phyloP scores from a whole-genome alignment of 129 eudicot species.

The Escallonia rubra region DNA sequence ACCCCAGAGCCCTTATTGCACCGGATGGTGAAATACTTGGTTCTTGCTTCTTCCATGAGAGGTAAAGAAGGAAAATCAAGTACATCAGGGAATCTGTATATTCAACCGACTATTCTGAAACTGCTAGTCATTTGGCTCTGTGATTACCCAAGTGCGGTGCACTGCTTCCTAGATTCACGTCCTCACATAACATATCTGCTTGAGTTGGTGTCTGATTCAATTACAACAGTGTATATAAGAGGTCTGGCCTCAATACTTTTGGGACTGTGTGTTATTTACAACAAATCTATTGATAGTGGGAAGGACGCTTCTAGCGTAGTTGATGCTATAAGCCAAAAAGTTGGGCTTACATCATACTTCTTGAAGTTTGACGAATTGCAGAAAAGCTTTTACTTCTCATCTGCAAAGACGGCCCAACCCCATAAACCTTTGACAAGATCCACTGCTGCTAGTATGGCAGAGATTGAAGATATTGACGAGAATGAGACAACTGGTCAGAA shows the following conservation, averaged over 20 bases:
- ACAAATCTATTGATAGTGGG: constrained; percentile 43
- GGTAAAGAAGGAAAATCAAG: constrained; percentile 65
- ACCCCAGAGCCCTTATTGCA: constrained; percentile 80
- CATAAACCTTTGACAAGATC: constrained; percentile 77
- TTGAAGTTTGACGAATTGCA: constrained; percentile 82
- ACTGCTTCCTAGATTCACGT: constrained; percentile 76
- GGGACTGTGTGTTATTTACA: constrained; percentile 75
- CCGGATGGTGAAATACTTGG: constrained; percentile 87
- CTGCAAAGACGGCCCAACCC: constrained; percentile 50
- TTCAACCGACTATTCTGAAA: constrained; percentile 77
- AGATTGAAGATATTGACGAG: constrained; percentile 70
- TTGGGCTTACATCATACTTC: constrained; percentile 74
- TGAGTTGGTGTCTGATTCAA: constrained; percentile 60
- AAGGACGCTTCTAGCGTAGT: constrained; percentile 75
- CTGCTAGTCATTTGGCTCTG: constrained; percentile 79
- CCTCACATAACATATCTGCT: constrained; percentile 84
- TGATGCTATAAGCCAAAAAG: constrained; percentile 80
- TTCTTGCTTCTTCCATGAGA: constrained; percentile 77
- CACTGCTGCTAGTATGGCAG: constrained; percentile 78
- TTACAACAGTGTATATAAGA: constrained; percentile 53
- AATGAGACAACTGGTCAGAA: constrained; percentile 35
- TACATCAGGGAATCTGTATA: constrained; percentile 37
- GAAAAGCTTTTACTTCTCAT: constrained; percentile 61
- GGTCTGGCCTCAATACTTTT: constrained; percentile 82
- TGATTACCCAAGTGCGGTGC: constrained; percentile 75